These are phyloP conservation scores for Fonsecaea pedrosoi DNA, from an alignment of 2,329 filamentous ascomycete species.

Conservation along the genomic window DNA sequence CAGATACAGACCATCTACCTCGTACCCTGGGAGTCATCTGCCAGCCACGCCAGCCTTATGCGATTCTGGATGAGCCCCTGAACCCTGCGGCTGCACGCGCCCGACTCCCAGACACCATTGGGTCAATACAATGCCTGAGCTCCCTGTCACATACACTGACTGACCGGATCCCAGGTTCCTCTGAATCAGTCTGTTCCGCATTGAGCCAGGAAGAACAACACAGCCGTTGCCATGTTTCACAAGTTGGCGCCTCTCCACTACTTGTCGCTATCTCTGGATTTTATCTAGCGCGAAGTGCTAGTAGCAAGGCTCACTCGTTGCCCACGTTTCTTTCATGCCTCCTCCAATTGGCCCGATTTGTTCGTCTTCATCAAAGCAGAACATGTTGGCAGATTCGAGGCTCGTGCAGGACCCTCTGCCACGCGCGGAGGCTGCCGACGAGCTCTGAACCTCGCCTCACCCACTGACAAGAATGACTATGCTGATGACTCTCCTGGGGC, in stretches of 20 bases:
- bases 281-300: background rate
- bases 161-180: slow-evolving; percentile 7
- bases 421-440: slow-evolving; percentile 19
- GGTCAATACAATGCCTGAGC: background rate
- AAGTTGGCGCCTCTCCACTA: background rate
- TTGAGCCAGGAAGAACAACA: background rate
- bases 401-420: slow-evolving; percentile 8
- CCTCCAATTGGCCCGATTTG: slow-evolving; percentile 14
- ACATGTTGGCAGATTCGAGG: background rate
- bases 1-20: background rate
- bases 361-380: background rate
- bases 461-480: background rate
- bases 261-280: slow-evolving; percentile 1
- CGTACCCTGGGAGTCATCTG: background rate
- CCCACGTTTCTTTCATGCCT: slow-evolving; percentile 4
- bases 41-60: slow-evolving; percentile 1
- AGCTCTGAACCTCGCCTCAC: background rate
- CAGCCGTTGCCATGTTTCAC: slow-evolving; percentile 14
- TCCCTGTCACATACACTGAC: background rate
- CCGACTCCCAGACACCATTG: background rate
- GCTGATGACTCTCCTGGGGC: slow-evolving; percentile 5
- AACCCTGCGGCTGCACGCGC: background rate
- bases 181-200: background rate
- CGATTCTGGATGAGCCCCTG: background rate
- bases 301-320: background rate